These are phyloP conservation scores for Phytophthora macrochlamydospora DNA, from an alignment of 352 stramenopile genomes.

Conservation along the genomic window DNA sequence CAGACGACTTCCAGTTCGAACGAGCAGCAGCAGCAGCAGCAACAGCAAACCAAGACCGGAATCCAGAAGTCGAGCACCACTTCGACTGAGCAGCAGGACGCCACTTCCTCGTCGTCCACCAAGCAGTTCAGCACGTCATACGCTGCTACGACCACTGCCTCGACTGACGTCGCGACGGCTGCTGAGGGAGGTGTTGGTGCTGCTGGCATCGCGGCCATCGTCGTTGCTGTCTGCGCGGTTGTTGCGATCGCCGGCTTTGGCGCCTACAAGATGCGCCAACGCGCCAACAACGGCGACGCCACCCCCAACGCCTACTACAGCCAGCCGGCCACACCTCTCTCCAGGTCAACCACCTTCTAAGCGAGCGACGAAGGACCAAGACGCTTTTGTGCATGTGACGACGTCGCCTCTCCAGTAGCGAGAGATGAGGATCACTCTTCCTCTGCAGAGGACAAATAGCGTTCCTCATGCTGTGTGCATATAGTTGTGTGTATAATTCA, in stretches of 20 bases:
- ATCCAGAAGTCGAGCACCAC: constrained; percentile 17
- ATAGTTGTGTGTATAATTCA: constrained; percentile 31
- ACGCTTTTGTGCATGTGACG: constrained; percentile 34
- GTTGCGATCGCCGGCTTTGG: constrained; percentile 44
- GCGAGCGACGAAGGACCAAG: constrained; percentile 7
- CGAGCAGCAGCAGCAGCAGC: constrained; percentile 17
- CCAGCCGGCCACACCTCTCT: constrained; percentile 22
- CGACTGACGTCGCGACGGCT: not conserved
- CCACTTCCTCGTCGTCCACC: constrained; percentile 15
- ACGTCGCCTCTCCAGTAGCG: constrained; percentile 20
- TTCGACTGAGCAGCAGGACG: constrained; percentile 6
- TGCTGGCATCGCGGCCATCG: constrained; percentile 12
- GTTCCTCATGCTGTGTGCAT: constrained; percentile 7
- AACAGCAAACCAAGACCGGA: constrained; percentile 13
- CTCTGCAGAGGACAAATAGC: constrained; percentile 3
- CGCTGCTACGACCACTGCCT: constrained; percentile 12
- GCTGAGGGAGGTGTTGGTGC: not conserved
- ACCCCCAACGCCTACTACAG: constrained; percentile 36
- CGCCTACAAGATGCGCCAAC: constrained; percentile 39
- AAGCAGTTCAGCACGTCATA: constrained; percentile 31
- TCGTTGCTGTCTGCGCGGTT: constrained; percentile 29
- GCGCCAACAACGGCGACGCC: constrained; percentile 18
- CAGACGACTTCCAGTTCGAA: constrained; percentile 9
- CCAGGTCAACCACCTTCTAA: constrained; percentile 27
- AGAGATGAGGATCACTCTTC: not conserved